A percentile compares a stretch with the other conserved stretches of the same genome.
These are phyloP conservation scores for Nakataea oryzae DNA, from an alignment of 2,329 filamentous ascomycete species.

Conservation along the genomic window DNA sequence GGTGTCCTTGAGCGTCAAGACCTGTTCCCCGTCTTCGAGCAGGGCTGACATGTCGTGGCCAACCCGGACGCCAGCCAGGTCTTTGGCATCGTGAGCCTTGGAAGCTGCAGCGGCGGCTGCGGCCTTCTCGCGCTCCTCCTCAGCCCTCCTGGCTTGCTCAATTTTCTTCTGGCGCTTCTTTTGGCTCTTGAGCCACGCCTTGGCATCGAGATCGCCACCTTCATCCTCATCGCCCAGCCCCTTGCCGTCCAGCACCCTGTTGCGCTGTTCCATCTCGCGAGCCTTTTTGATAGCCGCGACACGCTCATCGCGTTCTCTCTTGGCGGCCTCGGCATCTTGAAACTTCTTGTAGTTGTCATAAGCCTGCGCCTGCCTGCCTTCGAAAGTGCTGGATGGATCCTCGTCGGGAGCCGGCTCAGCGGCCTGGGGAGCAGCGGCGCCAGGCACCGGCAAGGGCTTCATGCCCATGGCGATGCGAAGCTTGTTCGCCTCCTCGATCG, in stretches of 20 bases:
- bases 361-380: conserved; percentile 63
- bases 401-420: conserved; percentile 39
- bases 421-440: conserved; percentile 34
- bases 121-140: conserved; percentile 69
- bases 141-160: conserved; percentile 58
- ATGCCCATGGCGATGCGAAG: conserved; percentile 82
- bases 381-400: conserved; percentile 71
- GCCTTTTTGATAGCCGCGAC: conserved; percentile 79
- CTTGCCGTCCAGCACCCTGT: conserved; percentile 67
- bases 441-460: conserved; percentile 79
- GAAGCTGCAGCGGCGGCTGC: conserved; percentile 55
- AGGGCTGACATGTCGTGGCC: conserved; percentile 79
- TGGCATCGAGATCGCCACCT: conserved; percentile 60
- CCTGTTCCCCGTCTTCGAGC: conserved; percentile 73
- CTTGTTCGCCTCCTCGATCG: conserved; percentile 89
- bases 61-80: conserved; percentile 84
- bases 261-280: conserved; percentile 70
- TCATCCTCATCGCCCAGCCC: conserved; percentile 70
- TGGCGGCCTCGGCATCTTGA: conserved; percentile 63
- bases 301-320: conserved; percentile 68
- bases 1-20: conserved; percentile 89
- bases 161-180: conserved; percentile 95
- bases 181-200: conserved; percentile 76
- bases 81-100: conserved; percentile 67
- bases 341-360: conserved; percentile 62